Base-by-base conservation (phyloP, 192 early-diverging fungal species). In the Backusella mclennaniae region DNA sequence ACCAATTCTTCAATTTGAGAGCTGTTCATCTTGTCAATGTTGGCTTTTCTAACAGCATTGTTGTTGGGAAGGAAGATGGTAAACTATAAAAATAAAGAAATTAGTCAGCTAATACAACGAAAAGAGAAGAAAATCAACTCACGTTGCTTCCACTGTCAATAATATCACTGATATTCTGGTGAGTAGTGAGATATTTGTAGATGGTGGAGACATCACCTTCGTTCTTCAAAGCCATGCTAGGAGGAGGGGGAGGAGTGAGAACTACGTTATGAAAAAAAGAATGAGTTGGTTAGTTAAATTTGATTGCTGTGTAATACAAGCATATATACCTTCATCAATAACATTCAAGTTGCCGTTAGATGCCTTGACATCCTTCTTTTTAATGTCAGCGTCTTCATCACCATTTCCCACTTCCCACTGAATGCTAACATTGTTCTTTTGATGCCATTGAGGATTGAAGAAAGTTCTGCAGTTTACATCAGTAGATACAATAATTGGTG, bases 31-130 rank as follows among this genome's bases (percentile, higher is more conserved):
- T 71, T 17, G 11, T 26, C 66, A 23, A 71, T 12, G 0, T 77
- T 72, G 11, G 41, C 41, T 29, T 33, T 59, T 38, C 46, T 66
- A 21, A 71, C n/a, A 33, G 76, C 76, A 23, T 66, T 31, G 26
- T 71, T n/a, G 21, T 38, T 66, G 6, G 76, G 76, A 72, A 70
- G 59, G 42, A 77, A 77, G 12, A 77, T 33, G 3, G 76, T 77
- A 14, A 77, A 26, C 76, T 77, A 26, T 14, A 23, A 36, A 38
- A 31, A 17, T 44, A 68, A 68, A 29, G 44, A 49, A 69, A 26
- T 39, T 35, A 36, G 19, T 69, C 33, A 33, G 33, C 33, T 23
- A 41, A 38, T 69, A 19, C 7, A 12, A 6, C 19, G 42, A 44
- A 19, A 44, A 44, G 42, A 44, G 42, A 44, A 69, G 23, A 69